phyloP scores from a whole-genome alignment of 345 rosid species.

The Camelina neglecta region DNA sequence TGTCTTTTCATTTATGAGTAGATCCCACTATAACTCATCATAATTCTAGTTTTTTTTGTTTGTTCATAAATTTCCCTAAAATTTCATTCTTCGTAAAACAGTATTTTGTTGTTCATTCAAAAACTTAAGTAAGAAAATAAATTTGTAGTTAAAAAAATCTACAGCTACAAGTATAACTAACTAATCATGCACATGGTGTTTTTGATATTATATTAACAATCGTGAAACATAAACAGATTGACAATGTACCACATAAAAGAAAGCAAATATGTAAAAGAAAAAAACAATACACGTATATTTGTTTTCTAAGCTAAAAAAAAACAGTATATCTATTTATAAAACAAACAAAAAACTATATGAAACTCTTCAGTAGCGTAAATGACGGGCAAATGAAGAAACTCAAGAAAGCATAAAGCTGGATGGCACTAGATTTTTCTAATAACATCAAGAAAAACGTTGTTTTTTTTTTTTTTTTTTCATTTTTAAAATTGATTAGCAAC shows the following conservation, averaged over 20 bases:
- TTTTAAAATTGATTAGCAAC: neutral
- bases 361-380: neutral
- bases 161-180: neutral
- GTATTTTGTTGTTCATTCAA: too few species aligned
- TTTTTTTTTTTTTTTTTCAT: neutral
- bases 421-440: neutral
- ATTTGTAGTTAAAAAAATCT: neutral
- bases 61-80: neutral
- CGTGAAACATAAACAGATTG: neutral
- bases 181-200: conserved; percentile 20
- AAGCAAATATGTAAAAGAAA: conserved; percentile 1
- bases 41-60: neutral
- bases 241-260: neutral
- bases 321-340: neutral
- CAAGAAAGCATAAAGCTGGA: neutral
- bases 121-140: neutral
- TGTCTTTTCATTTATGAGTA: neutral
- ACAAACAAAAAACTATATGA: neutral
- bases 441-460: neutral
- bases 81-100: neutral
- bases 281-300: neutral
- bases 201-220: neutral
- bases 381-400: neutral
- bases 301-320: neutral
- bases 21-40: conserved; percentile 15